Base-by-base conservation (phyloP, 1,139 yeast genomes). In the Sugiyamaella xylanicola region DNA sequence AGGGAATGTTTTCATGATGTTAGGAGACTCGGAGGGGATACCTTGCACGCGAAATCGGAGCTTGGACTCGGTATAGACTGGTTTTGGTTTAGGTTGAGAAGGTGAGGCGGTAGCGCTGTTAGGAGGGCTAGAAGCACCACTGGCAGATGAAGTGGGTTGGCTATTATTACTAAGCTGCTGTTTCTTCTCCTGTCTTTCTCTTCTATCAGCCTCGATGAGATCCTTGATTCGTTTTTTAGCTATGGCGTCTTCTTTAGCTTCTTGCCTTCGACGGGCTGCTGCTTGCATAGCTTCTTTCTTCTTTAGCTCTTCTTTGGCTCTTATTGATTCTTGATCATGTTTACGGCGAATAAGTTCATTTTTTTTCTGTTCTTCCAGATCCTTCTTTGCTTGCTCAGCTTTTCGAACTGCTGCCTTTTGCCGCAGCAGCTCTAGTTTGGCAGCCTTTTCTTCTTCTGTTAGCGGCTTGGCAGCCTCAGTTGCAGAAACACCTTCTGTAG, bases 191-290 rank as follows among this genome's bases (percentile, higher is more conserved):
- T 63, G 60, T 44, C 77, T 59, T 13, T 70, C 74, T 15, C 65
- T 61, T 57, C 64, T 68, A 52, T 73, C 77, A 20, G 72, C 75
- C 54, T 71, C 76, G 54, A 73, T 72, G 51, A 64, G 68, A 29
- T 67, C 72, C 56, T 64, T 64, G 50, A 73, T 67, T 29, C 72
- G 59, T 57, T 65, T 65, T 56, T 68, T 69, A 29, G 75, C 76
- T n/a, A 60, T 58, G 2, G 62, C 63, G 37, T 73, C 76, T 45
- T 68, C 74, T n/a, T 56, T 56, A 2, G 64, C 69, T 56, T 71
- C 72, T 44, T 64, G 61, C 32, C 66, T 63, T 27, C 72, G 65
- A 37, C 63, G 63, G 39, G 64, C 73, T 8, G 75, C 75, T 39
- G 64, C 73, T 56, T 68, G 65, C 53, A 66, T 56, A 7, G 72